Percentiles rank a stretch among this genome's conserved stretches.
These are phyloP conservation scores for Schizophyllum amplum DNA, from an alignment of 1,284 basidiomycete species.

Conservation along the genomic window DNA sequence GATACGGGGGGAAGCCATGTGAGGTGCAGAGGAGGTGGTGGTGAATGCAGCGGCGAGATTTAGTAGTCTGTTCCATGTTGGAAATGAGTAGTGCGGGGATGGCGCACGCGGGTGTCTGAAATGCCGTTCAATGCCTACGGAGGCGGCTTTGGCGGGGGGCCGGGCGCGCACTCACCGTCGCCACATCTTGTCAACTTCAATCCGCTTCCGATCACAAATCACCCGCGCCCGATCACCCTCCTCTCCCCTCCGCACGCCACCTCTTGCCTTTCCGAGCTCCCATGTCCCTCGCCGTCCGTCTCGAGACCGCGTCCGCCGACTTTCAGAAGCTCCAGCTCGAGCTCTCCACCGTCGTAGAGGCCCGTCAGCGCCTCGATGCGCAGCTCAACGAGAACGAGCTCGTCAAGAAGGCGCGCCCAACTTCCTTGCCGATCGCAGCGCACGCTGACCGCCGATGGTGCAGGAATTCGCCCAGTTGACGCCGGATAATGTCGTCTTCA, in stretches of 20 bases:
- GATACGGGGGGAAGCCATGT: conserved; percentile 36
- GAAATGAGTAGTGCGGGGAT: background rate
- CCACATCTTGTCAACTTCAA: too few species aligned
- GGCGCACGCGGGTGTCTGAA: background rate
- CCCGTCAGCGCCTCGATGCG: conserved; percentile 76
- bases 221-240: too few species aligned
- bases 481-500: conserved; percentile 80
- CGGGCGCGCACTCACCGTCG: too few species aligned
- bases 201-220: too few species aligned
- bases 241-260: background rate
- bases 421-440: background rate
- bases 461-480: conserved; percentile 83
- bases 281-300: conserved; percentile 35
- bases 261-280: conserved; percentile 7
- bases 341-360: conserved; percentile 65
- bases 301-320: conserved; percentile 61
- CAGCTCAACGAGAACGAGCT: conserved; percentile 89
- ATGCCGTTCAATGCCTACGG: too few species aligned
- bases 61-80: background rate
- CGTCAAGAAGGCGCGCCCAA: conserved; percentile 70
- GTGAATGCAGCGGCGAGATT: conserved; percentile 1
- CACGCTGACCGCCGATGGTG: background rate
- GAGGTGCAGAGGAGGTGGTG: conserved; percentile 12
- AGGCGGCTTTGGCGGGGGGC: too few species aligned
- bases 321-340: conserved; percentile 79